Evolutionary conservation across 108 stramenopile species (phyloP).

Genomic region (Cyclotella atomus): DNA sequence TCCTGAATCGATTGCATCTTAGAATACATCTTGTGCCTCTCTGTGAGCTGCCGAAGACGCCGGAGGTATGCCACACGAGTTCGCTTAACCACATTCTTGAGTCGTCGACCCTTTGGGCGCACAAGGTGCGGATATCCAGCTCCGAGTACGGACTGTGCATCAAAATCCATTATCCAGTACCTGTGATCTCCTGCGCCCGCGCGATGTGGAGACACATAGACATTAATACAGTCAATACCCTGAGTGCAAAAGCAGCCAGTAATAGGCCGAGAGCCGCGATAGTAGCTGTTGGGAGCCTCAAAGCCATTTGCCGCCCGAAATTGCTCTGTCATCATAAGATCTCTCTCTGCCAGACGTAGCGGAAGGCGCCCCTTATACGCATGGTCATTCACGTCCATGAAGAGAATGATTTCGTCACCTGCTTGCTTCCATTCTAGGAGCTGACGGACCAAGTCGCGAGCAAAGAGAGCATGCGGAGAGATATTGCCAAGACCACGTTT

Average conservation of each 20-base stretch:
- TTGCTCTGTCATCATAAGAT: not conserved
- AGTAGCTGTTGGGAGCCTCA: not conserved
- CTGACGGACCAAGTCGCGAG: not conserved
- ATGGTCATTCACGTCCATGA: constrained; percentile 2
- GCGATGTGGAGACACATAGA: not conserved
- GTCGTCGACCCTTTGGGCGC: not conserved
- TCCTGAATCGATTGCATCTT: not conserved
- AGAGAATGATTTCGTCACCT: constrained; percentile 1
- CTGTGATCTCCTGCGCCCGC: not conserved
- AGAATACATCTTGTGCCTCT: not conserved
- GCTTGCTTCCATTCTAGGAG: not conserved
- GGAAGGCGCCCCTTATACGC: not conserved
- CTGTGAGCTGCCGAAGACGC: not conserved
- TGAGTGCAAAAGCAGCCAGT: not conserved
- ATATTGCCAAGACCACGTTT: not conserved
- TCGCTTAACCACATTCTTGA: not conserved
- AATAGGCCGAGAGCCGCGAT: not conserved
- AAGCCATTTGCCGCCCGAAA: not conserved
- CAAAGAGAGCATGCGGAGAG: not conserved
- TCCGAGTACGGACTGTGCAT: not conserved
- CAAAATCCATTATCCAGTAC: too few species aligned
- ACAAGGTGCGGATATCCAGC: not conserved
- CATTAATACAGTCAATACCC: not conserved
- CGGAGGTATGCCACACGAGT: not conserved
- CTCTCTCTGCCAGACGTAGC: not conserved